Base-by-base conservation (phyloP, 2,329 filamentous ascomycete genomes). In the Botrytis squamosa region DNA sequence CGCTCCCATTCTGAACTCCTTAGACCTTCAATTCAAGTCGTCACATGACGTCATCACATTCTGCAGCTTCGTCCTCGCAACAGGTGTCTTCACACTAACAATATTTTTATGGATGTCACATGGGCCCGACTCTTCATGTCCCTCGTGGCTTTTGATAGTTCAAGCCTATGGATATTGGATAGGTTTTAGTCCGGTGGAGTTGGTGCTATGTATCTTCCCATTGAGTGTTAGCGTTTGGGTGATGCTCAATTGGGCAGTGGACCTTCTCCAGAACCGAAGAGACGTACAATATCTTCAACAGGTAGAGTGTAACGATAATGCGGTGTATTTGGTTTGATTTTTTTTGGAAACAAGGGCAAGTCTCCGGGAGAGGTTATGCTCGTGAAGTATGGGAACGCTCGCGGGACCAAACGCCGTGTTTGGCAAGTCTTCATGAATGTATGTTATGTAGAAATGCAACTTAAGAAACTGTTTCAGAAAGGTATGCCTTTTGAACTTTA, bases 131-230 rank as follows among this genome's bases (percentile, higher is more conserved):
- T 40, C 25, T 29, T 25, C 40, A 4, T 18, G 18, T 7, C 12
- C 36, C 20, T 55, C 36, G 2, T 29, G 18, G 29, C 36, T 57
- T 16, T 29, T 68, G 46, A 8, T 68, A 33, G 36, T 22, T 29
- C 36, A 29, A 42, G 65, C 22, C 16, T 22, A 40, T n/a, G 65
- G 29, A 16, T 22, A 57, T 25, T 22, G 52, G 16, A 8, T 57
- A 20, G 66, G 36, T 12, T 68, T 68, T n/a, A 57, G 42, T 40
- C 65, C 46, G 22, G 65, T 57, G 25, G 65, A 68, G 36, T 57
- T 68, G 36, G 65, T 57, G 33, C 25, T 68, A 25, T 68, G 66
- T 33, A 57, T 57, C 1, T 57, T 68, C 9, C 36, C 66, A 2
- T 42, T 33, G n/a, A 55, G 38, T 33, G 3, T 68, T 42, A 33